Conservation (phyloP, 805 yeast species). For the Pichia eremophila region DNA sequence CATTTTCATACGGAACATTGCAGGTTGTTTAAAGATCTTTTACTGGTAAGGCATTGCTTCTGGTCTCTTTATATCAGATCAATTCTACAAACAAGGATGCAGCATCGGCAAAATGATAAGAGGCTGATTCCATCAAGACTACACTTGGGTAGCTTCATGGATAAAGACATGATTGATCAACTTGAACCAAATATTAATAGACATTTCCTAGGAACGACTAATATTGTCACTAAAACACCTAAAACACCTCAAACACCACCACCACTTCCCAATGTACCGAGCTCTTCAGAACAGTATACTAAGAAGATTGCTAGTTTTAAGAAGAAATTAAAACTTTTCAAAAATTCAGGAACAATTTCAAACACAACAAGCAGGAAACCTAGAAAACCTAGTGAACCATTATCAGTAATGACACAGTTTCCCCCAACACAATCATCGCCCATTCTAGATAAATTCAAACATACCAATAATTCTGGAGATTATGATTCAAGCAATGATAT, state of each 20-base stretch:
- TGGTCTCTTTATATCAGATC: no score
- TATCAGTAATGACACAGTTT: neutral
- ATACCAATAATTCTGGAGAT: no score
- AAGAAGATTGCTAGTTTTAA: constrained; percentile 18
- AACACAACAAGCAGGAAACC: no score
- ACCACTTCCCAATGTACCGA: constrained; percentile 14
- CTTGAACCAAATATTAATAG: constrained; percentile 4
- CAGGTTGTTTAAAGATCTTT: no score
- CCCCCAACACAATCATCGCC: neutral
- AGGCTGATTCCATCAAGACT: constrained; percentile 4
- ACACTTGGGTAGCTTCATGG: constrained; percentile 19
- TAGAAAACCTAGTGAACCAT: neutral
- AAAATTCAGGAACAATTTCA: neutral
- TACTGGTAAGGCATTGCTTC: no score
- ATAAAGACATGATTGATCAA: neutral
- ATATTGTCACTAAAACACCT: neutral
- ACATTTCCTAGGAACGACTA: constrained; percentile 4
- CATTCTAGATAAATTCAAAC: no score
- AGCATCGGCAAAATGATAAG: neutral
- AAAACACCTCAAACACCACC: constrained; percentile 7
- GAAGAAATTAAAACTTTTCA: constrained; percentile 13
- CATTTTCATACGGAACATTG: no score
- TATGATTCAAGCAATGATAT: no score
- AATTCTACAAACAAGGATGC: neutral
- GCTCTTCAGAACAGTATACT: constrained; percentile 8